Percentiles rank a stretch among this genome's conserved stretches.
Conservation (phyloP, 1,284 basidiomycete genomes). For the Ganoderma lingzhi region DNA sequence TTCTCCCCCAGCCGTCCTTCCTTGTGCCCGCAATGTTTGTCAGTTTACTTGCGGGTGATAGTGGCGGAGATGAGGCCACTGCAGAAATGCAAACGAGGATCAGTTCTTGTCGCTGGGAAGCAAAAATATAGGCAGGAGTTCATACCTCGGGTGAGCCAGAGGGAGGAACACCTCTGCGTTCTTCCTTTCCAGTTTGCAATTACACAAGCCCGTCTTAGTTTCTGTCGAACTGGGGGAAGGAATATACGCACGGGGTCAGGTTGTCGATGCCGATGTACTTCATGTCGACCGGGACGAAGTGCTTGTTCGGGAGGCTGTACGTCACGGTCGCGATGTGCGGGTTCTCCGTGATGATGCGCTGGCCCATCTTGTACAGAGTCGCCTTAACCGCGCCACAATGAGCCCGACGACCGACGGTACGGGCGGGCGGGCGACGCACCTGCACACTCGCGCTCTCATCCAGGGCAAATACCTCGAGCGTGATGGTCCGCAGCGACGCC, state of each 20-base stretch:
- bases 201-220: neutral
- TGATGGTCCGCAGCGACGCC: slow-evolving; percentile 66
- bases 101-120: slow-evolving; percentile 6
- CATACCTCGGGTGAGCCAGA: slow-evolving; percentile 78
- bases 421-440: slow-evolving; percentile 47
- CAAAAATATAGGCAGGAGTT: slow-evolving; percentile 28
- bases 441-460: slow-evolving; percentile 95
- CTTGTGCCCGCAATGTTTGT: neutral
- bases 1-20: neutral
- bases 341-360: slow-evolving; percentile 76
- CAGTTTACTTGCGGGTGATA: slow-evolving; percentile 34
- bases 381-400: slow-evolving; percentile 56
- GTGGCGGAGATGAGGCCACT: slow-evolving; percentile 41
- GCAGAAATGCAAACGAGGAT: slow-evolving; percentile 37
- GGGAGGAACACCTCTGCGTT: slow-evolving; percentile 87
- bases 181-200: slow-evolving; percentile 48
- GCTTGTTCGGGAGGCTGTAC: slow-evolving; percentile 93
- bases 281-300: slow-evolving; percentile 89
- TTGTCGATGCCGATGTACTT: slow-evolving; percentile 65
- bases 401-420: neutral
- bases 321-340: slow-evolving; percentile 66
- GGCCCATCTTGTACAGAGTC: slow-evolving; percentile 91
- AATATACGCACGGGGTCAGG: slow-evolving; percentile 50
- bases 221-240: neutral
- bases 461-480: slow-evolving; percentile 84